Percentiles rank a stretch among this genome's conserved stretches.
These are phyloP conservation scores for Cyclaneusma minus DNA, from an alignment of 2,329 filamentous ascomycete genomes.

Conservation along the genomic window DNA sequence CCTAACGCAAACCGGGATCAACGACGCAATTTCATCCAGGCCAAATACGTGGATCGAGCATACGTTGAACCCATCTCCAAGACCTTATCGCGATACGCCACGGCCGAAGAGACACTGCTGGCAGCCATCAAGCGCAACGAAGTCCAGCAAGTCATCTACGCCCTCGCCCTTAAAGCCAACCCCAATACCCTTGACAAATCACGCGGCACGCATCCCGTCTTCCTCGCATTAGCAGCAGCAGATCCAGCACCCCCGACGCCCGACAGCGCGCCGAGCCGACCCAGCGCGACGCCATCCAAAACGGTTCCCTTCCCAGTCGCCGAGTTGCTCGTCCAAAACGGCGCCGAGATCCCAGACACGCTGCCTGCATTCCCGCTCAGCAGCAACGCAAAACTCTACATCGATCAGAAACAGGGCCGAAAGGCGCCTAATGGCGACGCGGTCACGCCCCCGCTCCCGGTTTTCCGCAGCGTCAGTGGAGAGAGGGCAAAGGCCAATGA, in stretches of 20 bases:
- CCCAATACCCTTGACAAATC: constrained; percentile 78
- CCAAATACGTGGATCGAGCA: constrained; percentile 77
- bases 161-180: constrained; percentile 71
- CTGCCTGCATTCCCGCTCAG: constrained; percentile 75
- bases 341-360: constrained; percentile 65
- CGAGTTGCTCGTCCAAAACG: constrained; percentile 85
- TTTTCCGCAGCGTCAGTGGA: constrained; percentile 21
- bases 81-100: constrained; percentile 59
- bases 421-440: constrained; percentile 33
- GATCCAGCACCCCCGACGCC: constrained; percentile 67
- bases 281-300: constrained; percentile 27
- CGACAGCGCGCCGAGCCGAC: constrained; percentile 22
- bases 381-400: constrained; percentile 62
- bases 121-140: constrained; percentile 95
- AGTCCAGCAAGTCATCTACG: constrained; percentile 83
- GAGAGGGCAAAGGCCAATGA: constrained; percentile 48
- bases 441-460: constrained; percentile 23
- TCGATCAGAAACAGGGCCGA: constrained; percentile 58
- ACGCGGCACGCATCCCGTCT: constrained; percentile 75
- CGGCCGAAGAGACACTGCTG: constrained; percentile 74
- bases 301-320: constrained; percentile 69
- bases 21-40: constrained; percentile 83
- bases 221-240: constrained; percentile 79
- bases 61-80: constrained; percentile 68
- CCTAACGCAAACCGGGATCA: constrained; percentile 76